A percentile compares a stretch with the other conserved stretches of the same genome.
Conservation (phyloP, 2,329 filamentous ascomycete genomes). For the Thelonectria discophora region DNA sequence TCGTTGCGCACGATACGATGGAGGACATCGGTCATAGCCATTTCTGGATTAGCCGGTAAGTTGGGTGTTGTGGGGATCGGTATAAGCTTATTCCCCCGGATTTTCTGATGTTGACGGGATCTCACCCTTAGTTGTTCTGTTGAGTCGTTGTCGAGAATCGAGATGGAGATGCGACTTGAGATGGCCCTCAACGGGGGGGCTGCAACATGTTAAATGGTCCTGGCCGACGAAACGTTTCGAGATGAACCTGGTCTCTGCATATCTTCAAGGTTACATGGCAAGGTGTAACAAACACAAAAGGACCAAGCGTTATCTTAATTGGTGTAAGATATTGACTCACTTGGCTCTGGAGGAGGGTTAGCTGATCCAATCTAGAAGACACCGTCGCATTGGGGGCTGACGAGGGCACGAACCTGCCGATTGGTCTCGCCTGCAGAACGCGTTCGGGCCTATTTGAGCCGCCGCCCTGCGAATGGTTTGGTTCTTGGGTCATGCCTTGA, state of each 20-base stretch:
- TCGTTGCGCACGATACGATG: conserved; percentile 72
- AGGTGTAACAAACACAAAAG: conserved; percentile 11
- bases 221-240: neutral
- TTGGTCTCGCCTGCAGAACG: conserved; percentile 3
- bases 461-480: too few species aligned
- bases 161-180: too few species aligned
- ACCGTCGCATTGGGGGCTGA: conserved; percentile 22
- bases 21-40: conserved; percentile 57
- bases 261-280: conserved; percentile 34
- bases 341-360: conserved; percentile 5
- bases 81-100: neutral
- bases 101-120: neutral
- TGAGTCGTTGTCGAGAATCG: too few species aligned
- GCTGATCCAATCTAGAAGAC: conserved; percentile 25
- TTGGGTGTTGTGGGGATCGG: neutral
- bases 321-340: conserved; percentile 36
- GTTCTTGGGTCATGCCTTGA: conserved; percentile 7
- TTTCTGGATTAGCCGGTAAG: conserved; percentile 41
- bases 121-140: too few species aligned
- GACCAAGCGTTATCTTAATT: conserved; percentile 30
- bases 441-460: neutral
- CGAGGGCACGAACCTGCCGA: conserved; percentile 11
- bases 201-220: neutral
- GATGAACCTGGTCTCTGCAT: too few species aligned
- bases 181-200: neutral